phyloP scores from a whole-genome alignment of 2,329 filamentous ascomycete genomes.

The Sarocladiaceae sp. region DNA sequence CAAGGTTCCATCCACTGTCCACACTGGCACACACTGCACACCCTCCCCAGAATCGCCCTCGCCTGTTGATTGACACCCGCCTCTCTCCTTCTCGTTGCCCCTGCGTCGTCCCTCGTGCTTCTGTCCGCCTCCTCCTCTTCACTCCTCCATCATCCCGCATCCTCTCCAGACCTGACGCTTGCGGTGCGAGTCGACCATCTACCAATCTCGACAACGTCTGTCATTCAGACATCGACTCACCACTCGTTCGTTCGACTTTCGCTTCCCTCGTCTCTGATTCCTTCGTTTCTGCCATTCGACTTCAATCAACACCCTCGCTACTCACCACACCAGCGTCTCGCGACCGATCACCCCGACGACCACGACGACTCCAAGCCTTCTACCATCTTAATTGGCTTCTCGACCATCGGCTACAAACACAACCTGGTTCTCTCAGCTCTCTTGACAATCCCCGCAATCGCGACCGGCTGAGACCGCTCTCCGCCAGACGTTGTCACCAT shows the following conservation, averaged over 20 bases:
- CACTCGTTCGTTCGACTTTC: constrained; percentile 8
- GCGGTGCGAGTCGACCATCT: constrained; percentile 5
- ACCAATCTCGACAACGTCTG: neutral
- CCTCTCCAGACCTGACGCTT: constrained; percentile 6
- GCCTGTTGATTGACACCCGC: neutral
- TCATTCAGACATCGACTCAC: neutral
- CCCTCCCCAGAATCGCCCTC: neutral
- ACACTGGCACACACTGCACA: neutral
- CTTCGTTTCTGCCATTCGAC: neutral
- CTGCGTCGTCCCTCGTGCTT: neutral
- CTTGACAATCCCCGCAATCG: neutral
- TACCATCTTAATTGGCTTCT: neutral
- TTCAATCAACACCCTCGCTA: neutral
- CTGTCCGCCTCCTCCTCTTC: neutral
- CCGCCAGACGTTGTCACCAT: neutral
- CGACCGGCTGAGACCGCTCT: neutral
- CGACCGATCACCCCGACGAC: neutral
- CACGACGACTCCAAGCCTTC: neutral
- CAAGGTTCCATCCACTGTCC: no score
- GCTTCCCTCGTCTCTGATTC: constrained; percentile 2
- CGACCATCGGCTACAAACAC: neutral
- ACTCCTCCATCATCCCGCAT: constrained; percentile 2
- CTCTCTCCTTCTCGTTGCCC: neutral
- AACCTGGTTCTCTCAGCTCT: no score
- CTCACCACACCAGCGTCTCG: neutral